Percentiles rank a stretch among this genome's conserved stretches.
Evolutionary conservation across 192 early-diverging fungal species (phyloP).

Genomic region (Oehlia diaphana): DNA sequence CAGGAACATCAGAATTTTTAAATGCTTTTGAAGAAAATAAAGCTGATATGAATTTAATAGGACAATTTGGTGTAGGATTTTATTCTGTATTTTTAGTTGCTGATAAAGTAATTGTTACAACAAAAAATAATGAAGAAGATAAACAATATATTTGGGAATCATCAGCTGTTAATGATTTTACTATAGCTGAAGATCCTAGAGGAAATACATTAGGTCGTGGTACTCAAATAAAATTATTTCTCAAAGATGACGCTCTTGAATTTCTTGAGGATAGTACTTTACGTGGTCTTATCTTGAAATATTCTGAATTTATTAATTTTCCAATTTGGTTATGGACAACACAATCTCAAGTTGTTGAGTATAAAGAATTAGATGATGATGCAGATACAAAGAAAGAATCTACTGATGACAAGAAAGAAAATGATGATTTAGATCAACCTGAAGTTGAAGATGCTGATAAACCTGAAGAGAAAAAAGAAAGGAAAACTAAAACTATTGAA

Average conservation of each 20-base stretch:
- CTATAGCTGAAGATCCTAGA: slow-evolving; percentile 85
- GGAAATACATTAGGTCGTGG: slow-evolving; percentile 92
- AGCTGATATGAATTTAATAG: slow-evolving; percentile 78
- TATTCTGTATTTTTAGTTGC: slow-evolving; percentile 97
- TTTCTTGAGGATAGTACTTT: slow-evolving; percentile 75
- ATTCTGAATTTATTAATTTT: slow-evolving; percentile 98
- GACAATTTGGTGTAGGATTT: slow-evolving; percentile 99
- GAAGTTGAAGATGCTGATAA: slow-evolving; percentile 57
- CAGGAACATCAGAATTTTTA: slow-evolving; percentile 90
- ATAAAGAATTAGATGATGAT: slow-evolving; percentile 45
- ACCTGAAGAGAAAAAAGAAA: slow-evolving; percentile 48
- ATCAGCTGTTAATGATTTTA: slow-evolving; percentile 87
- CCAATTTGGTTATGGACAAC: slow-evolving; percentile 85
- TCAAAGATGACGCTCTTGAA: slow-evolving; percentile 86
- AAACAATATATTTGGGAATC: slow-evolving; percentile 96
- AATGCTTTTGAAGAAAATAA: slow-evolving; percentile 78
- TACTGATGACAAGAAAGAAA: slow-evolving; percentile 33
- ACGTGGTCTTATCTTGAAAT: slow-evolving; percentile 73
- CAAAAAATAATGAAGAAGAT: slow-evolving; percentile 87
- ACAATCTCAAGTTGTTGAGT: slow-evolving; percentile 60
- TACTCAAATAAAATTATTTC: slow-evolving; percentile 87
- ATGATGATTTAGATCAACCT: slow-evolving; percentile 47
- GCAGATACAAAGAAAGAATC: slow-evolving; percentile 31
- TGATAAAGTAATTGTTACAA: slow-evolving; percentile 89
- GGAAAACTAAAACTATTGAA: slow-evolving; percentile 56